Conservation (phyloP, 2,329 filamentous ascomycete genomes). For the Cladosporium sp. region DNA sequence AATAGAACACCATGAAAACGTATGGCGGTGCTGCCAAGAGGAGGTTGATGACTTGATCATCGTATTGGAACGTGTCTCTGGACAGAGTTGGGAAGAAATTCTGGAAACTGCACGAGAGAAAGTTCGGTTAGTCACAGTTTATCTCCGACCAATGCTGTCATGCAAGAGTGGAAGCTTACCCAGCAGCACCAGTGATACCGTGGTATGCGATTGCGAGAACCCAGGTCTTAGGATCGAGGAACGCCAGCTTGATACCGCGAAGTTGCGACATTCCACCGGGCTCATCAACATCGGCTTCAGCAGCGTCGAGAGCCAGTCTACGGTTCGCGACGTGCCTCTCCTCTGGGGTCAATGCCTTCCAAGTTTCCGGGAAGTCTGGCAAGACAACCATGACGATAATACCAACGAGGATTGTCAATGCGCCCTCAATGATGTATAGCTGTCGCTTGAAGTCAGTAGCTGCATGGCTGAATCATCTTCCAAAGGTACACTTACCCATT, state of each 20-base stretch:
- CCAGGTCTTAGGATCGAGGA: conserved; percentile 49
- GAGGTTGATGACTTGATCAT: conserved; percentile 49
- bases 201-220: conserved; percentile 45
- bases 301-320: conserved; percentile 48
- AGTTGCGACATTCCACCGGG: conserved; percentile 46
- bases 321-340: conserved; percentile 51
- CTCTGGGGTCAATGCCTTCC: conserved; percentile 47
- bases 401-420: conserved; percentile 52
- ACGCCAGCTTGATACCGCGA: conserved; percentile 48
- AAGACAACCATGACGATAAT: conserved; percentile 51
- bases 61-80: conserved; percentile 64
- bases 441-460: conserved; percentile 33
- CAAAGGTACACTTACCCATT: conserved; percentile 19
- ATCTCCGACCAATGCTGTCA: no score
- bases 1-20: conserved; percentile 35
- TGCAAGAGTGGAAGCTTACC: conserved; percentile 32
- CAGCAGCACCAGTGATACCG: conserved; percentile 45
- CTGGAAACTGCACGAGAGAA: conserved; percentile 26
- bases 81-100: conserved; percentile 40
- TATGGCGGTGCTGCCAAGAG: conserved; percentile 42
- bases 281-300: conserved; percentile 48
- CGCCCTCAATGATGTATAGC: conserved; percentile 47
- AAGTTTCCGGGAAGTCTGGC: conserved; percentile 52
- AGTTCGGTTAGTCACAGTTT: no score
- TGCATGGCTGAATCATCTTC: conserved; percentile 24